Evolutionary conservation across 192 early-diverging fungal genomes (phyloP), one percentile per base, ranked within the genome.

Genomic region (Chytriomyces sp.): DNA sequence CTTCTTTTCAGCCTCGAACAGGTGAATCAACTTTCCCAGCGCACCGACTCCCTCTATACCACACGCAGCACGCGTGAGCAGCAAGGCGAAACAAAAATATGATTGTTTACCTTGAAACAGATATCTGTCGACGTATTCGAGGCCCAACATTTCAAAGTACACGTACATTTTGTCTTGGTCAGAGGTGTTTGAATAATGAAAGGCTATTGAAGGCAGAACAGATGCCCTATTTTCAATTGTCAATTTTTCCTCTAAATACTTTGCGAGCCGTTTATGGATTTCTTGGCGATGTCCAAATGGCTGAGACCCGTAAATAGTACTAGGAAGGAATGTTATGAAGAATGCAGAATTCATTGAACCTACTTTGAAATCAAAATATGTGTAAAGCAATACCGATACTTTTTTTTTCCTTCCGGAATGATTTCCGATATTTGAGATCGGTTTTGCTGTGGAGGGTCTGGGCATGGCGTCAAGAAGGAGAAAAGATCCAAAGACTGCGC

Each of bases 281-380:
- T 75, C 74, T 49, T 75, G 74, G 5, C 74, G 32, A 22, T 75
- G 65, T 22, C 64, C 59, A 37, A 75, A 75, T 32, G 74, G 74
- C 56, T 68, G 74, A 5, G 74, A 75, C n/a, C 65, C 74, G 41
- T 75, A 75, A 52, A 75, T 75, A 12, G 74, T 67, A 32, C 67
- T 69, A 69, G 19, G 28, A 39, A 1, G n/a, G 22, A 14, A 40
- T 1, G 4, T 44, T 7, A 54, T 66, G 31, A 49, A 49, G 22
- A 49, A 49, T 19, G 22, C 1, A 49, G 22, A 49, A 49, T n/a
- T 26, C 26, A 52, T 10, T 1, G 19, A 17, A 53, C 64, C 10
- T 28, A 69, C 67, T 58, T 75, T 56, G 41, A 68, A 40, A 75
- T 68, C 17, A 68, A n/a, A 19, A 69, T 57, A 54, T 75, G 74